Evolutionary conservation across 2,329 filamentous ascomycete genomes (phyloP).

Genomic region (Phoma herbarum): DNA sequence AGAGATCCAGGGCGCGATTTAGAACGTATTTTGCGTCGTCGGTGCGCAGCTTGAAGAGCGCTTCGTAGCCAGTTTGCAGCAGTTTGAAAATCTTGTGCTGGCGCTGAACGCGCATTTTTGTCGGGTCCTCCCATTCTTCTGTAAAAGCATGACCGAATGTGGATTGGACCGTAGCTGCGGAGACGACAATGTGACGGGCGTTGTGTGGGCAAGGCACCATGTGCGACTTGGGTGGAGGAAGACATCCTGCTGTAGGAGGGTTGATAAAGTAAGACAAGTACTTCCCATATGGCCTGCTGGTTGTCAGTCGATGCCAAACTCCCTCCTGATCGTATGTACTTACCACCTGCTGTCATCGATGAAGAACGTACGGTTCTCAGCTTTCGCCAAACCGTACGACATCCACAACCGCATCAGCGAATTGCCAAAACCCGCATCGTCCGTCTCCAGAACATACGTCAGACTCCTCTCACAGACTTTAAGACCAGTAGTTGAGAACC

Average conservation of each 20-base stretch:
- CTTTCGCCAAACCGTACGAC: conserved; percentile 79
- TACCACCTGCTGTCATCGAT: conserved; percentile 82
- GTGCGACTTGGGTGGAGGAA: conserved; percentile 75
- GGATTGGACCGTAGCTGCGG: conserved; percentile 70
- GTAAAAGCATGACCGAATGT: conserved; percentile 70
- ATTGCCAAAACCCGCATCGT: conserved; percentile 78
- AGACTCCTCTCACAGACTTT: conserved; percentile 73
- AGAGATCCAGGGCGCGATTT: conserved; percentile 66
- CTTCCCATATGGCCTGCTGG: conserved; percentile 72
- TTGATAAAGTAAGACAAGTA: conserved; percentile 76
- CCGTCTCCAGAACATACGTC: conserved; percentile 79
- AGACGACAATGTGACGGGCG: conserved; percentile 78
- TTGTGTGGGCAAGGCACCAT: conserved; percentile 82
- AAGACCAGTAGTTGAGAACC: conserved; percentile 44
- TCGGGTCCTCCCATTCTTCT: conserved; percentile 60
- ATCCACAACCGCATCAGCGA: conserved; percentile 83
- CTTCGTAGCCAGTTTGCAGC: conserved; percentile 74
- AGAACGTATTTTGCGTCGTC: conserved; percentile 73
- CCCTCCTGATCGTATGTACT: conserved; percentile 15
- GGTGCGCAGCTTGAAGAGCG: conserved; percentile 73
- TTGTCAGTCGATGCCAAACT: conserved; percentile 25
- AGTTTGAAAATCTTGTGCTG: conserved; percentile 73
- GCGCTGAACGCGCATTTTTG: conserved; percentile 60
- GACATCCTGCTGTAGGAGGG: conserved; percentile 71
- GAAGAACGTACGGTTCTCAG: conserved; percentile 80